Conservation (phyloP, 805 yeast species). For the Alloascoidea africana region DNA sequence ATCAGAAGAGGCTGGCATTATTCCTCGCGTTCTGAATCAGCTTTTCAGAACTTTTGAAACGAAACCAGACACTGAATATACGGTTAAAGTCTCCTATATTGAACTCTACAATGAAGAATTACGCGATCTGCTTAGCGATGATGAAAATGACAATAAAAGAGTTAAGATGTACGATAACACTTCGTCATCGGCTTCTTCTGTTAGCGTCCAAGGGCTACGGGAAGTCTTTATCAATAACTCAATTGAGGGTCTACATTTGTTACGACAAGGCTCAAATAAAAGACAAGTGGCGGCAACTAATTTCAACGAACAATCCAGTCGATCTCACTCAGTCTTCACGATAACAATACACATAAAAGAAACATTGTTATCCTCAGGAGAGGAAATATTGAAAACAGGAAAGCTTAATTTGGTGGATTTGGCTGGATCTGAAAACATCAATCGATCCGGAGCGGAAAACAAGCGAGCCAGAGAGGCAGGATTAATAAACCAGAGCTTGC, state of each 20-base stretch:
- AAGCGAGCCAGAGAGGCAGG: constrained; percentile 91
- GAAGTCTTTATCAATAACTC: constrained; percentile 34
- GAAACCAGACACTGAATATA: constrained; percentile 27
- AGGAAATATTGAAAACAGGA: constrained; percentile 36
- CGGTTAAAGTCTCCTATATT: constrained; percentile 66
- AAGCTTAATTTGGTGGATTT: constrained; percentile 80
- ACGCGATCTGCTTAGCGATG: constrained; percentile 41
- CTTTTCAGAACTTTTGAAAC: constrained; percentile 39
- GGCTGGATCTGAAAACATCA: constrained; percentile 90
- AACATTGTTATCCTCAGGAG: constrained; percentile 28
- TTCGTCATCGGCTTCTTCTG: constrained; percentile 25
- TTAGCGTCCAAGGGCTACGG: constrained; percentile 46
- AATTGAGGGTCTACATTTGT: constrained; percentile 30
- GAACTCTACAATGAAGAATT: constrained; percentile 84
- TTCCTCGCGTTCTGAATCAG: constrained; percentile 40
- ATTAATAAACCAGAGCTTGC: constrained; percentile 72
- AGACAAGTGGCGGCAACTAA: constrained; percentile 70
- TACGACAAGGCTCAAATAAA: constrained; percentile 41
- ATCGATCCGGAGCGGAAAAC: constrained; percentile 72
- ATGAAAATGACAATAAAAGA: constrained; percentile 27
- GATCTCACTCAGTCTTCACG: constrained; percentile 72
- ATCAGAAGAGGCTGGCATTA: constrained; percentile 40
- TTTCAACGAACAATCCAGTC: constrained; percentile 60
- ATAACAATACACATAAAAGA: constrained; percentile 43
- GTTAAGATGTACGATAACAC: constrained; percentile 40